Evolutionary conservation across 2,329 filamentous ascomycete genomes (phyloP), one percentile per base, ranked within the genome.

Genomic region (Epichloe elymi): DNA sequence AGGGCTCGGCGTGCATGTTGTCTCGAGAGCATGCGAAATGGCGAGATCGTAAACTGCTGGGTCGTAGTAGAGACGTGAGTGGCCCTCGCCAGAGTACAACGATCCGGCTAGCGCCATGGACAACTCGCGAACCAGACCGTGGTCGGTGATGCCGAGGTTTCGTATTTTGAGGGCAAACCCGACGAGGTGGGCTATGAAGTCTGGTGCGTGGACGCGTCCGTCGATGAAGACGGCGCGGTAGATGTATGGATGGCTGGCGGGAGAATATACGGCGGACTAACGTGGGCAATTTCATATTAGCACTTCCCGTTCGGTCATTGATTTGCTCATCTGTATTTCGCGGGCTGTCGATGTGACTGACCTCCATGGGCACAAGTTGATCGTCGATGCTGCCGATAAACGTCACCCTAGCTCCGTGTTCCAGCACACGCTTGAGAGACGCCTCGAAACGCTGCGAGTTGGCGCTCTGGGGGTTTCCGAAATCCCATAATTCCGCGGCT

Each of bases 221-320:
- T 98, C 91, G 50, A 98, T 86, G 63, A 97, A 97, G 15, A 95
- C 89, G n/a, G 90, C 88, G 30, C 93, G 83, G 65, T 89, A 95
- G 53, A 97, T 91, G 65, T 96, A 90, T 0, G 93, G 93, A 61
- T 98, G 93, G 19, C 81, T 82, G 4, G 89, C 82, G 0, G 86
- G 86, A 0, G 88, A 85, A 66, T 94, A 95, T 0, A 93, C 81
- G 15, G 91, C 89, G 2, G 90, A 96, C 80, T 72, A 45, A n/a
- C 3, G 19, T 12, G 19, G 17, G 12, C 17, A 38, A 26, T 38
- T 39, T 5, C 30, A 10, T 19, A 59, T 49, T 52, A 52, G 45
- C 26, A 20, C 12, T 20, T 1, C 5, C 35, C 4, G 39, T 41
- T 30, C 33, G 3, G 4, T 20, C 20, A 10, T 35, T 19, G 6